phyloP scores from a whole-genome alignment of 2,329 filamentous ascomycete genomes.

The Colletotrichum sp. region DNA sequence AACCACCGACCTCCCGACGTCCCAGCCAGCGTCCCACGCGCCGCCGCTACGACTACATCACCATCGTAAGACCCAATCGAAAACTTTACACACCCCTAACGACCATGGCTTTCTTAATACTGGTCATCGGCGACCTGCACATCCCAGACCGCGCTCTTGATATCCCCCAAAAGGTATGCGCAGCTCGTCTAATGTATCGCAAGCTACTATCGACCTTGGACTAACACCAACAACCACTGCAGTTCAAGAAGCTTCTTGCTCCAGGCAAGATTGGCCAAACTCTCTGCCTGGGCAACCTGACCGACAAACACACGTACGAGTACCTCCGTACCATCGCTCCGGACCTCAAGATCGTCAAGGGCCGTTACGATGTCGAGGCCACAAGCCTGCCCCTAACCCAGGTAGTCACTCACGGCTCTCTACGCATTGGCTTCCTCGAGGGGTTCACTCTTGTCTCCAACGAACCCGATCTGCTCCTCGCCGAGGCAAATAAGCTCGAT shows the following conservation, averaged over 20 bases:
- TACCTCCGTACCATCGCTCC: slow-evolving; percentile 78
- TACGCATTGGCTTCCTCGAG: slow-evolving; percentile 72
- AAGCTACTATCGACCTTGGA: neutral
- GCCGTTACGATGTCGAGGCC: slow-evolving; percentile 71
- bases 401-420: slow-evolving; percentile 68
- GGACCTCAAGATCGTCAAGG: slow-evolving; percentile 73
- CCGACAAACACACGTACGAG: slow-evolving; percentile 81
- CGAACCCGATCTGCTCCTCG: slow-evolving; percentile 70
- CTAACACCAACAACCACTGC: neutral
- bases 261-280: slow-evolving; percentile 85
- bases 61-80: neutral
- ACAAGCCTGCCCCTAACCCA: slow-evolving; percentile 69
- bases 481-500: slow-evolving; percentile 71
- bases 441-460: slow-evolving; percentile 72
- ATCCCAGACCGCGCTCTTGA: slow-evolving; percentile 92
- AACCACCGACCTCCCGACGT: neutral
- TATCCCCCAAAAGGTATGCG: slow-evolving; percentile 82
- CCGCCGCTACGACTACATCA: neutral
- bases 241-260: slow-evolving; percentile 87
- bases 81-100: neutral
- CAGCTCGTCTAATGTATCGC: neutral
- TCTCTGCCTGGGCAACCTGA: slow-evolving; percentile 80
- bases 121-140: slow-evolving; percentile 92
- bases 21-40: neutral
- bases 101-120: slow-evolving; percentile 86